Percentiles rank a stretch among this genome's conserved stretches.
Evolutionary conservation across 305 asterid genomes (phyloP).

Genomic region (Fraxinus angustifolia): DNA sequence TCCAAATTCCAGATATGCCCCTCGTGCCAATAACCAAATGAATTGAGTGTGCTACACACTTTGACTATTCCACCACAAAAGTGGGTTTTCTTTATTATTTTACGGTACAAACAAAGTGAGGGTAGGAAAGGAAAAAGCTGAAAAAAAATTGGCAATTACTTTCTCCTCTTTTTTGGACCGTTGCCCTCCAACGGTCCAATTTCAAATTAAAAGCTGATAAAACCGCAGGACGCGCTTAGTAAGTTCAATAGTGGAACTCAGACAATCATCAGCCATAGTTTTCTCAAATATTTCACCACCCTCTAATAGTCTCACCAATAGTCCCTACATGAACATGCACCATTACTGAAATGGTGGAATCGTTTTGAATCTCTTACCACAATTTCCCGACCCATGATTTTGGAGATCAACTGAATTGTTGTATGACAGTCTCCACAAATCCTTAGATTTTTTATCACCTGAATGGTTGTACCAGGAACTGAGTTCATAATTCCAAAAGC

Average conservation of each 20-base stretch:
- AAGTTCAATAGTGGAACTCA: not conserved
- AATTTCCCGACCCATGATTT: conserved; percentile 55
- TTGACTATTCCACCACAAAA: too few relatives aligned
- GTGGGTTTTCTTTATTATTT: too few relatives aligned
- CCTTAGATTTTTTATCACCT: conserved; percentile 72
- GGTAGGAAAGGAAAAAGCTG: too few relatives aligned
- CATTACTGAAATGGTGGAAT: conserved; percentile 75
- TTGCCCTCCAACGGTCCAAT: too few relatives aligned
- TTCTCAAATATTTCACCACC: not conserved
- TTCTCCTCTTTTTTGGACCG: too few relatives aligned
- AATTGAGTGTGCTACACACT: too few relatives aligned
- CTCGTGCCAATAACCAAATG: too few relatives aligned
- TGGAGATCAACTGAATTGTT: conserved; percentile 56
- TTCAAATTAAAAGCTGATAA: too few relatives aligned
- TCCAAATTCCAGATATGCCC: too few relatives aligned
- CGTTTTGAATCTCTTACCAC: conserved; percentile 80
- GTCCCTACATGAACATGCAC: conserved; percentile 77
- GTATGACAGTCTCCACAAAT: conserved; percentile 73
- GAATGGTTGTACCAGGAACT: conserved; percentile 54
- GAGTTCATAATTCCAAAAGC: conserved; percentile 76
- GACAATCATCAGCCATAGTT: not conserved
- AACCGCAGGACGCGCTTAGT: not conserved
- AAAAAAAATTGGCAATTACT: too few relatives aligned
- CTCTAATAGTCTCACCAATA: conserved; percentile 52
- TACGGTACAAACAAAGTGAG: too few relatives aligned